Conservation (phyloP, 2,329 filamentous ascomycete genomes). For the Fonsecaea pedrosoi region DNA sequence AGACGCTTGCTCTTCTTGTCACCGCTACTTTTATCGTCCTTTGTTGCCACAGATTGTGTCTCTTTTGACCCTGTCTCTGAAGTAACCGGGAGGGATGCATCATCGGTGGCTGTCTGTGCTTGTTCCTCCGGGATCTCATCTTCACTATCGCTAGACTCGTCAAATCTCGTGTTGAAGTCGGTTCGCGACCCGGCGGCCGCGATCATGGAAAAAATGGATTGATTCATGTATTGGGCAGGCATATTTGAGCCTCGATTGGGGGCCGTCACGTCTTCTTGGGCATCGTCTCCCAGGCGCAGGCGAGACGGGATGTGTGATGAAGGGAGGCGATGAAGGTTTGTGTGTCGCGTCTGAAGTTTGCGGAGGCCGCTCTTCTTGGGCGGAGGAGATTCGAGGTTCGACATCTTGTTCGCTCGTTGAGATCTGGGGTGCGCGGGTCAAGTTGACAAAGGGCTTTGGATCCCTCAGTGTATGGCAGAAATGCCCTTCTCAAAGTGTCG, state of each 20-base stretch:
- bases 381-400: conserved; percentile 25
- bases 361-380: conserved; percentile 48
- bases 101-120: conserved; percentile 12
- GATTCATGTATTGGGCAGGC: conserved; percentile 77
- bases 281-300: conserved; percentile 65
- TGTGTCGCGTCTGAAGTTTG: conserved; percentile 53
- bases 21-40: conserved; percentile 14
- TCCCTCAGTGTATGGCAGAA: conserved; percentile 9
- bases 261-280: conserved; percentile 66
- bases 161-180: conserved; percentile 81
- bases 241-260: conserved; percentile 51
- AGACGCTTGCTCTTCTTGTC: conserved; percentile 33
- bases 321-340: conserved; percentile 51
- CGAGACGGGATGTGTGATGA: conserved; percentile 64
- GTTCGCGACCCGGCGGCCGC: conserved; percentile 83
- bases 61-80: not conserved
- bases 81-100: conserved; percentile 10
- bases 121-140: conserved; percentile 48
- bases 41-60: conserved; percentile 18
- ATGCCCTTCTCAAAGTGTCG: conserved; percentile 18
- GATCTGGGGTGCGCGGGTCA: conserved; percentile 4
- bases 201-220: conserved; percentile 92
- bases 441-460: conserved; percentile 12
- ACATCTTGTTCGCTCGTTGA: conserved; percentile 26
- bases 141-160: conserved; percentile 83